Evolutionary conservation across 768 basidiomycete genomes (phyloP).

Genomic region (Boletus sp.): DNA sequence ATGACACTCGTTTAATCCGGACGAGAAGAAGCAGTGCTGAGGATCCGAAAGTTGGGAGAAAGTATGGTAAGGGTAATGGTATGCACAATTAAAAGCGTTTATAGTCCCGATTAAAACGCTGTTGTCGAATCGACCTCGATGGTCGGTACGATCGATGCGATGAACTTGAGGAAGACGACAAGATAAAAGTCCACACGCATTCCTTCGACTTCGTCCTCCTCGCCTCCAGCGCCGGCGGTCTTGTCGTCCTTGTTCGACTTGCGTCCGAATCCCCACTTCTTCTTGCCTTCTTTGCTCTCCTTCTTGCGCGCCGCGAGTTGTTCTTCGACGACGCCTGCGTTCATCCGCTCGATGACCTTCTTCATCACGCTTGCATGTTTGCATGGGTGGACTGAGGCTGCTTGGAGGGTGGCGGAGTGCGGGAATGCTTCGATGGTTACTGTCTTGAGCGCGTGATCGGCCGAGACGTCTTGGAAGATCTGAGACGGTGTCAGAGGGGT

Average conservation of each 20-base stretch:
- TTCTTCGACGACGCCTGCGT: conserved; percentile 79
- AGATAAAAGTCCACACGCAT: conserved; percentile 98
- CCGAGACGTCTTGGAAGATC: conserved; percentile 96
- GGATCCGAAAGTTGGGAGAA: background rate
- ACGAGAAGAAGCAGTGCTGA: background rate
- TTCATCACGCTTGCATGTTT: conserved; percentile 99
- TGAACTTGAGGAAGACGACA: conserved; percentile 98
- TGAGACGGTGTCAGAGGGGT: conserved; percentile 83
- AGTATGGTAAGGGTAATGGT: conserved; percentile 7
- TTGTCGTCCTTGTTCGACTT: conserved; percentile 62
- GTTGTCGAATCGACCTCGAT: conserved; percentile 97
- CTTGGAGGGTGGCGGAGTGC: conserved; percentile 81
- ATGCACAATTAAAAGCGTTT: conserved; percentile 8
- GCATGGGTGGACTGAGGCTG: conserved; percentile 96
- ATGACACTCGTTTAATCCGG: conserved; percentile 1
- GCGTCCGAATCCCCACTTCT: conserved; percentile 83
- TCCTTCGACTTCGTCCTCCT: conserved; percentile 75
- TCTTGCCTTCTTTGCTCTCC: conserved; percentile 56
- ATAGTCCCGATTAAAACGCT: conserved; percentile 44
- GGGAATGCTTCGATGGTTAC: conserved; percentile 99
- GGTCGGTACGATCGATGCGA: conserved; percentile 96
- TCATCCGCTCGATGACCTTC: conserved; percentile 99
- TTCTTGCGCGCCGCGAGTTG: conserved; percentile 68
- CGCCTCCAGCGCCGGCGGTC: conserved; percentile 16
- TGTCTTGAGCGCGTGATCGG: conserved; percentile 97